Evolutionary conservation across 306 rosid species (phyloP).

Genomic region (Datisca glomerata): DNA sequence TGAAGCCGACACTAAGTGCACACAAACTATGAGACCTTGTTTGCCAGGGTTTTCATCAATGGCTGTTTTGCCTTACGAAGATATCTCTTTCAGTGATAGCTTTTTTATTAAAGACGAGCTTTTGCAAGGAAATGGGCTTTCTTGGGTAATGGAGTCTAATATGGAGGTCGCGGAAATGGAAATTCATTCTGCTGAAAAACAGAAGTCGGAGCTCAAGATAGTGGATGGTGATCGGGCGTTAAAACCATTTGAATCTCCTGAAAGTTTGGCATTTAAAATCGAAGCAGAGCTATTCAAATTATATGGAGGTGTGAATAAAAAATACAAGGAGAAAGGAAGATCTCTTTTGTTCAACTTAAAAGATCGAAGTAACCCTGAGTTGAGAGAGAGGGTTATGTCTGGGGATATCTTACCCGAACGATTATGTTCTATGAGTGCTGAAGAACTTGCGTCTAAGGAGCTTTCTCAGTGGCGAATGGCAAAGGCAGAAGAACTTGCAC

Average conservation of each 20-base stretch:
- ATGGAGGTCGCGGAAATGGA: slow-evolving; percentile 30
- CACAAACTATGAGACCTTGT: slow-evolving; percentile 18
- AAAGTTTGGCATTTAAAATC: slow-evolving; percentile 50
- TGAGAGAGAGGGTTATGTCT: slow-evolving; percentile 81
- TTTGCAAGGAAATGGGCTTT: slow-evolving; percentile 91
- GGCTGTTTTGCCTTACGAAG: slow-evolving; percentile 51
- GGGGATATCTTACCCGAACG: slow-evolving; percentile 72
- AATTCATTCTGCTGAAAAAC: slow-evolving; percentile 25
- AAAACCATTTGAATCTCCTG: slow-evolving; percentile 29
- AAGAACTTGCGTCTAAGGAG: slow-evolving; percentile 98
- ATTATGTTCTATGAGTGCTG: slow-evolving; percentile 91
- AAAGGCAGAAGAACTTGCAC: slow-evolving; percentile 96
- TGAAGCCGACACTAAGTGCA: slow-evolving; percentile 20
- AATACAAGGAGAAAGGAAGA: slow-evolving; percentile 98
- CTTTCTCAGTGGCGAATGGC: slow-evolving; percentile 98
- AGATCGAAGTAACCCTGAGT: slow-evolving; percentile 90
- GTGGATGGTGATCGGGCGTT: slow-evolving; percentile 19
- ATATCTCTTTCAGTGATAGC: slow-evolving; percentile 62
- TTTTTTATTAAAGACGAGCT: slow-evolving; percentile 82
- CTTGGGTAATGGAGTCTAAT: slow-evolving; percentile 83
- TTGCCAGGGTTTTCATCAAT: slow-evolving; percentile 46
- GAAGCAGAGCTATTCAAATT: slow-evolving; percentile 85
- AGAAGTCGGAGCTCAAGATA: slow-evolving; percentile 26
- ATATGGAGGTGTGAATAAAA: slow-evolving; percentile 95
- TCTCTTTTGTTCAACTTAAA: slow-evolving; percentile 92